Conservation (phyloP, 805 yeast genomes). For the Jamesozyma hellenica region DNA sequence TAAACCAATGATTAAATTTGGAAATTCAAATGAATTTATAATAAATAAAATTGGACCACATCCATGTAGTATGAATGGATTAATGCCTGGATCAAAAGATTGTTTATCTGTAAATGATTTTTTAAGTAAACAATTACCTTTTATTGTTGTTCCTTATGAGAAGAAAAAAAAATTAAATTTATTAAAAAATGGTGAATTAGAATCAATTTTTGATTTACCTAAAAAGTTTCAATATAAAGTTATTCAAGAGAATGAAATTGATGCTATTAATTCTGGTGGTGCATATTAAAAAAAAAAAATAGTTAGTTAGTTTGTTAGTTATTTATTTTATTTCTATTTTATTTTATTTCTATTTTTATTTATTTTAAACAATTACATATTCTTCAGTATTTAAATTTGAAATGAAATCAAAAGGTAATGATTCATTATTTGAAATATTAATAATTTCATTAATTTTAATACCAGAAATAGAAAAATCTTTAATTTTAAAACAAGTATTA, state of each 20-base stretch:
- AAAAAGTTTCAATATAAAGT: slow-evolving; percentile 58
- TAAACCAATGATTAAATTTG: slow-evolving; percentile 76
- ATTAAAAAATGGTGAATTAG: slow-evolving; percentile 29
- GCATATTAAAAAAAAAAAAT: slow-evolving; percentile 32
- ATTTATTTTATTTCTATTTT: no score
- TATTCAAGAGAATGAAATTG: slow-evolving; percentile 62
- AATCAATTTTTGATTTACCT: slow-evolving; percentile 60
- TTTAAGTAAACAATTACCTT: slow-evolving; percentile 31
- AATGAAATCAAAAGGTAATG: slow-evolving; percentile 62
- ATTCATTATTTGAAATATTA: slow-evolving; percentile 30
- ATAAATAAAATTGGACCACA: slow-evolving; percentile 20
- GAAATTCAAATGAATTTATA: slow-evolving; percentile 54
- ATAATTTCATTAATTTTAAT: slow-evolving; percentile 56
- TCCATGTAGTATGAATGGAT: slow-evolving; percentile 22
- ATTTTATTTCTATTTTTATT: no score
- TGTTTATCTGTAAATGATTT: slow-evolving; percentile 18
- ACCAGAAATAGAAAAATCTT: slow-evolving; percentile 41
- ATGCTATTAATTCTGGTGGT: slow-evolving; percentile 73
- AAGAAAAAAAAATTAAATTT: background rate
- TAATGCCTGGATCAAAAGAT: slow-evolving; percentile 23
- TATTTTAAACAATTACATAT: slow-evolving; percentile 39
- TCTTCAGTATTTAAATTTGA: slow-evolving; percentile 49
- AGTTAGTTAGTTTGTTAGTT: background rate
- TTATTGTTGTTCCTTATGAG: slow-evolving; percentile 31
- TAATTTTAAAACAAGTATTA: slow-evolving; percentile 47